Conservation (phyloP, 257 asterid species). For the Catharanthus roseus region DNA sequence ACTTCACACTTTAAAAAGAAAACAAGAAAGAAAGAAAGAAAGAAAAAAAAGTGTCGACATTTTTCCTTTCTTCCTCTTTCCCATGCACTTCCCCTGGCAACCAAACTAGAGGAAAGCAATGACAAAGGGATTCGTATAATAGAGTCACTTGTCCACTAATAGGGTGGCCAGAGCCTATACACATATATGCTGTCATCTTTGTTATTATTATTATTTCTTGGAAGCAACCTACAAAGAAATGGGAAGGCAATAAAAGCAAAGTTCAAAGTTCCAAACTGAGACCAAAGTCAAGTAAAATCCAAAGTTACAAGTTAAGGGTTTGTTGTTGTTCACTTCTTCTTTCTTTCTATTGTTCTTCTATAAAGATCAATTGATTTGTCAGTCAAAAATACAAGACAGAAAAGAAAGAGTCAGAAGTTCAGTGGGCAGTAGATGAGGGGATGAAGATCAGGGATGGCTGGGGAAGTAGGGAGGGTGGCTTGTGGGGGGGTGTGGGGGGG, state of each 20-base stretch:
- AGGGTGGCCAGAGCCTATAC: background rate
- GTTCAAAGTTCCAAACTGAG: background rate
- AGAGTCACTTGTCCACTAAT: constrained; percentile 7
- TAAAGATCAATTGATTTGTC: background rate
- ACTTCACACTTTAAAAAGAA: too few species aligned
- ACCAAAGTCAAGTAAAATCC: constrained; percentile 9
- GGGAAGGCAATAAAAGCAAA: background rate
- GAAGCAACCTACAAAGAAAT: background rate
- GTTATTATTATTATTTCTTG: background rate
- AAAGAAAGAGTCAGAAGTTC: background rate
- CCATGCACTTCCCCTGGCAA: too few species aligned
- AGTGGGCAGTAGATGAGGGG: background rate
- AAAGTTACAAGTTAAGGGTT: constrained; percentile 6
- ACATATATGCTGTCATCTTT: too few species aligned
- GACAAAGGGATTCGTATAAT: background rate
- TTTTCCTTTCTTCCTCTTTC: too few species aligned
- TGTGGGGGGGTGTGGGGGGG: background rate
- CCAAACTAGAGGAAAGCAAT: too few species aligned
- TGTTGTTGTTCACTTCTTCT: background rate
- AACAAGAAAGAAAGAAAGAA: too few species aligned
- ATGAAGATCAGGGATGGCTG: too few species aligned
- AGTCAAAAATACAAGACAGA: constrained; percentile 14
- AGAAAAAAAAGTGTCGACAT: too few species aligned
- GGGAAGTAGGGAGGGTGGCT: too few species aligned
- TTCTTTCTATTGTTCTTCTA: too few species aligned